Percentiles rank a stretch among this genome's conserved stretches.
Conservation (phyloP, 495 filamentous ascomycete genomes). For the Xylaria intraflava region DNA sequence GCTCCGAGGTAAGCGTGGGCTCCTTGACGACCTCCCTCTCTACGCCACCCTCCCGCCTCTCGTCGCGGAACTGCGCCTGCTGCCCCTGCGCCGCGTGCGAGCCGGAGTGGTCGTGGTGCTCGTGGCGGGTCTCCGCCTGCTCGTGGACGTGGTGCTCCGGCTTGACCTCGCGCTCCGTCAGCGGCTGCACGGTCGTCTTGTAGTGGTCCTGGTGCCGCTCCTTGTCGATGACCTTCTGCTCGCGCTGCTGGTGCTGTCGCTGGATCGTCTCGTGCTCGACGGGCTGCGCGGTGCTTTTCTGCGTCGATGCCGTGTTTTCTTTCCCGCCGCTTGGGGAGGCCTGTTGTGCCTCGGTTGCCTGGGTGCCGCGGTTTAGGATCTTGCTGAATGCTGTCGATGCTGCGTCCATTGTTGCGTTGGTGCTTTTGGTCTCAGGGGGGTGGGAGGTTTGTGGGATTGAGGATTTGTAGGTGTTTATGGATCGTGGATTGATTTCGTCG, state of each 20-base stretch:
- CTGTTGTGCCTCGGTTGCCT: neutral
- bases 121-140: slow-evolving; percentile 4
- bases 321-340: neutral
- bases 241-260: slow-evolving; percentile 10
- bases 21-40: slow-evolving; percentile 3
- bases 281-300: neutral
- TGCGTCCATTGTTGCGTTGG: slow-evolving; percentile 7
- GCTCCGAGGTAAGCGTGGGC: slow-evolving; percentile 10
- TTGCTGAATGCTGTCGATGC: slow-evolving; percentile 9
- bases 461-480: neutral
- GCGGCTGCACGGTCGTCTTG: slow-evolving; percentile 32
- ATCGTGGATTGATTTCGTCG: neutral
- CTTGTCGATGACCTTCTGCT: slow-evolving; percentile 12
- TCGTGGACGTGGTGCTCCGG: slow-evolving; percentile 26
- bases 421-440: neutral
- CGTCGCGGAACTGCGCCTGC: slow-evolving; percentile 2
- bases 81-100: neutral
- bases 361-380: neutral
- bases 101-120: neutral
- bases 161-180: slow-evolving; percentile 30
- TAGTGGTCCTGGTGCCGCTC: slow-evolving; percentile 33
- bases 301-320: neutral
- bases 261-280: slow-evolving; percentile 15
- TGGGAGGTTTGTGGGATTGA: neutral
- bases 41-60: neutral